A percentile compares a stretch with the other conserved stretches of the same genome.
phyloP scores from a whole-genome alignment of 2,329 filamentous ascomycete genomes.

The Fonsecaea pugnacius region DNA sequence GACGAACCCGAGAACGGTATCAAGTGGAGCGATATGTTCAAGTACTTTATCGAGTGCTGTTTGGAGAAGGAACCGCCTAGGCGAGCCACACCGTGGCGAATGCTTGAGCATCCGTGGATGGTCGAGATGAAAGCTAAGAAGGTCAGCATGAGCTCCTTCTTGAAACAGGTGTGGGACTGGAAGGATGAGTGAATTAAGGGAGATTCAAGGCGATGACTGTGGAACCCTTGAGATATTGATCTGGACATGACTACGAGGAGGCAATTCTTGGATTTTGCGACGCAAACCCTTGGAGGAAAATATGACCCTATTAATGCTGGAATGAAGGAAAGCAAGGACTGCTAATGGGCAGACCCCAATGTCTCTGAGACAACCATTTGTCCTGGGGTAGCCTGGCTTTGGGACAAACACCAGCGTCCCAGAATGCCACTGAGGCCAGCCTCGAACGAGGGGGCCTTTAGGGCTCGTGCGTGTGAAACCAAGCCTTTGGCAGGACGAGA shows the following conservation, averaged over 20 bases:
- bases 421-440: background rate
- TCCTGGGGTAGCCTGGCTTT: background rate
- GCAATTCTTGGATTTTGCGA: background rate
- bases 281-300: background rate
- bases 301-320: background rate
- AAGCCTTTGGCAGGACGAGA: background rate
- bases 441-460: background rate
- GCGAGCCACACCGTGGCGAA: slow-evolving; percentile 93
- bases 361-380: background rate
- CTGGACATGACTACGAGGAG: background rate
- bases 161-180: slow-evolving; percentile 97
- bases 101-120: slow-evolving; percentile 99
- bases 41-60: slow-evolving; percentile 99
- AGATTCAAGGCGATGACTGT: background rate
- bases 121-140: slow-evolving; percentile 92
- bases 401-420: background rate
- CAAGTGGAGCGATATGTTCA: slow-evolving; percentile 95
- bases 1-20: slow-evolving; percentile 90
- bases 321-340: background rate
- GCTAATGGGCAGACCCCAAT: background rate
- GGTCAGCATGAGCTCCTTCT: slow-evolving; percentile 95
- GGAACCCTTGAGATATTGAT: background rate
- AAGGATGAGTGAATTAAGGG: slow-evolving; percentile 57
- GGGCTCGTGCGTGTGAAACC: background rate
- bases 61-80: slow-evolving; percentile 89